Percentiles rank a stretch among this genome's conserved stretches.
Evolutionary conservation across 2,329 filamentous ascomycete genomes (phyloP).

Genomic region (Pseudocercospora ulei): DNA sequence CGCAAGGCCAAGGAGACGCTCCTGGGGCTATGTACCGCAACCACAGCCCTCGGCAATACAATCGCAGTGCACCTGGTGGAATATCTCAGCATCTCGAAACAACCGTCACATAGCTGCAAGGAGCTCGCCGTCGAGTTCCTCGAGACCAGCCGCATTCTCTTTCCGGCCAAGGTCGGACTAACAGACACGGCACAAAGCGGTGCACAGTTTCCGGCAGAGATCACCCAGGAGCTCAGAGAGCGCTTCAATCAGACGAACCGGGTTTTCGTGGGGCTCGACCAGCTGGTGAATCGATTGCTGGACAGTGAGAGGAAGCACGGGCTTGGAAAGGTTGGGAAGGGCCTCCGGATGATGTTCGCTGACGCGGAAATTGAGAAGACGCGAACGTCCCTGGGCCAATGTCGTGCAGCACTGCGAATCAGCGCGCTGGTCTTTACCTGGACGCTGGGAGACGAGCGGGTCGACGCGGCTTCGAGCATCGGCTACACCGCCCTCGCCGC

Average conservation of each 20-base stretch:
- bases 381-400: slow-evolving; percentile 48
- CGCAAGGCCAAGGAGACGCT: slow-evolving; percentile 35
- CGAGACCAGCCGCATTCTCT: slow-evolving; percentile 56
- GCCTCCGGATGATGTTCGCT: slow-evolving; percentile 55
- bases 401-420: slow-evolving; percentile 53
- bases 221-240: slow-evolving; percentile 54
- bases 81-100: slow-evolving; percentile 50
- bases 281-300: slow-evolving; percentile 53
- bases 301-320: slow-evolving; percentile 54
- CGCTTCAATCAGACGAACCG: slow-evolving; percentile 53
- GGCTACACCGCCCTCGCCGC: slow-evolving; percentile 59
- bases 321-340: slow-evolving; percentile 51
- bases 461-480: slow-evolving; percentile 53
- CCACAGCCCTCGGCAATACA: slow-evolving; percentile 52
- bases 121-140: slow-evolving; percentile 56
- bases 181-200: slow-evolving; percentile 42
- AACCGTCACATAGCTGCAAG: slow-evolving; percentile 49
- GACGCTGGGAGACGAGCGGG: slow-evolving; percentile 49
- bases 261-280: slow-evolving; percentile 55
- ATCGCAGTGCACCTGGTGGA: slow-evolving; percentile 58
- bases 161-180: slow-evolving; percentile 59
- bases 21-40: slow-evolving; percentile 48
- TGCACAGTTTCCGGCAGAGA: slow-evolving; percentile 50
- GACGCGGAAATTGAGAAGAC: slow-evolving; percentile 55
- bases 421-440: slow-evolving; percentile 46